Base-by-base conservation (phyloP, 2,329 filamentous ascomycete species). In the Cercospora brassicicola region DNA sequence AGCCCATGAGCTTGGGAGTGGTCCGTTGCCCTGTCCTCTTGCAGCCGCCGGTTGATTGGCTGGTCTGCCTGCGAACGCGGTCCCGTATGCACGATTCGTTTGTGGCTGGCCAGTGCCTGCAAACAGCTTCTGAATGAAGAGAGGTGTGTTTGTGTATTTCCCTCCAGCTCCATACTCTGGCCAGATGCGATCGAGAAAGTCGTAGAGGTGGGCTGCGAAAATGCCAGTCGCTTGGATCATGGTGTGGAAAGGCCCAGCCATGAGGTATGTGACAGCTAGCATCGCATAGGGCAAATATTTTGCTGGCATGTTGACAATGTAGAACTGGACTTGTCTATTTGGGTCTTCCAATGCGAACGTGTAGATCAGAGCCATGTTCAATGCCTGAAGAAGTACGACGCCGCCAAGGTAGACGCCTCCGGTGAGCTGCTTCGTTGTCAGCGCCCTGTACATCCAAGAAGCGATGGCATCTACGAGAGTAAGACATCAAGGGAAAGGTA, bases 151-250 rank as follows among this genome's bases (percentile, higher is more conserved):
- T 39, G 97, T 84, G 59, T 90, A 85, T 76, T 94, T 96, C 62
- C 83, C 84, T 0, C 95, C 95, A 65, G 92, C 91, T 33, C 93
- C 94, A 77, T 95, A 95, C 65, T 91, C 88, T 4, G 95, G 95
- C 84, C 93, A 98, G 51, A 97, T 85, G 59, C 92, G 87, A 2
- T 91, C 93, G 60, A 97, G 80, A 77, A 98, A 99, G 78, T 98
- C 92, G 80, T 93, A 96, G 20, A 95, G 76, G 78, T 99, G 95
- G 4, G 94, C 94, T 11, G 94, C 92, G 53, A 96, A 72, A 10
- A 99, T 84, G n/a, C 95, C 95, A 36, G 88, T 91, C 4, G 88
- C 79, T 76, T 96, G 89, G 3, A 89, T 75, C 65, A 91, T 77
- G 10, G 91, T 85, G 18, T 81, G 81, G 2, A 79, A 73, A 39